Percentiles rank a stretch among this genome's conserved stretches.
phyloP scores from a whole-genome alignment of 495 filamentous ascomycete genomes.

The Sporormia fimetaria region DNA sequence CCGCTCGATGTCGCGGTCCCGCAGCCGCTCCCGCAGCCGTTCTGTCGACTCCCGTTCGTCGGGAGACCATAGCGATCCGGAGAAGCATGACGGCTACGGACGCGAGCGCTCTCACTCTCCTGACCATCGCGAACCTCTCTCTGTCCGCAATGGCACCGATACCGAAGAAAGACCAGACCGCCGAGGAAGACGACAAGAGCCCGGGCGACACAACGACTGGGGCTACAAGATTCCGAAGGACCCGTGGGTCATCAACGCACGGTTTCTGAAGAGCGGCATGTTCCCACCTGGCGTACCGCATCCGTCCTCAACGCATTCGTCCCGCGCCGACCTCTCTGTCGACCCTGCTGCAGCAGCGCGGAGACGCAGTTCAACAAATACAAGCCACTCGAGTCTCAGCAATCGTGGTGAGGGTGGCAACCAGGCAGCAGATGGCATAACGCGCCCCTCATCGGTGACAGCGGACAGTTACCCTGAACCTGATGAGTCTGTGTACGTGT shows the following conservation, averaged over 20 bases:
- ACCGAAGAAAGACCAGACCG: not conserved
- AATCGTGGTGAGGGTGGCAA: conserved; percentile 11
- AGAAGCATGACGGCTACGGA: conserved; percentile 2
- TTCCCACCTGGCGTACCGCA: conserved; percentile 41
- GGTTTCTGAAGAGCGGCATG: conserved; percentile 70
- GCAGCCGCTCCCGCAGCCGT: conserved; percentile 16
- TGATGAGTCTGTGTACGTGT: conserved; percentile 57
- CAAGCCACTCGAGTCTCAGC: conserved; percentile 27
- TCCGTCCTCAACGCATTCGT: conserved; percentile 45
- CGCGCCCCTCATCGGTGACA: conserved; percentile 1
- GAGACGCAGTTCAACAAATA: conserved; percentile 37
- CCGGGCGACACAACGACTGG: conserved; percentile 31
- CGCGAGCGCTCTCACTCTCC: conserved; percentile 19
- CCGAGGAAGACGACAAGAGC: conserved; percentile 20
- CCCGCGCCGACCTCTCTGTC: conserved; percentile 42
- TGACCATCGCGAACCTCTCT: conserved; percentile 10
- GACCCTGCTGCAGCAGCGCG: conserved; percentile 26
- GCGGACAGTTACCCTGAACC: conserved; percentile 10
- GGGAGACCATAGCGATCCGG: too few species aligned
- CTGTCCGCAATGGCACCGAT: conserved; percentile 15
- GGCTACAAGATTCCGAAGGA: conserved; percentile 78
- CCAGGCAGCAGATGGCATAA: not conserved
- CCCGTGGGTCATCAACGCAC: conserved; percentile 88
- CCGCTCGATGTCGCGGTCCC: conserved; percentile 12
- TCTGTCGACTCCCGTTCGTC: conserved; percentile 18